Evolutionary conservation across 2,329 filamentous ascomycete species (phyloP).

Genomic region (Colletotrichum sp.): DNA sequence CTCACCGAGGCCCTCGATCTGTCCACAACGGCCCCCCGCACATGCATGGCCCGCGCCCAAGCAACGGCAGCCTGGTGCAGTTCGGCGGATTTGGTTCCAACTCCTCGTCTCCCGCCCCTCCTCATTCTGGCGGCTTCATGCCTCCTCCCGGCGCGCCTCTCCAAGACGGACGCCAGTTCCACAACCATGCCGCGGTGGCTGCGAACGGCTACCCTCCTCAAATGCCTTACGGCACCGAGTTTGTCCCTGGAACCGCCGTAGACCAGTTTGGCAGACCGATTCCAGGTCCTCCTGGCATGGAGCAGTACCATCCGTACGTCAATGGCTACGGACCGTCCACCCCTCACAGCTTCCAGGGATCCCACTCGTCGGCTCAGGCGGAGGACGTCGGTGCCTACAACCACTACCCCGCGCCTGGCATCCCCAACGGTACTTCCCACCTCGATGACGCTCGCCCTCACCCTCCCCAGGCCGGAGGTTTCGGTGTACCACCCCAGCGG

Average conservation of each 20-base stretch:
- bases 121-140: slow-evolving; percentile 51
- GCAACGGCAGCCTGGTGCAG: slow-evolving; percentile 56
- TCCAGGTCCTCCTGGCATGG: slow-evolving; percentile 34
- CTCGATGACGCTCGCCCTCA: slow-evolving; percentile 34
- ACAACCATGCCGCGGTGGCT: slow-evolving; percentile 24
- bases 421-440: slow-evolving; percentile 38
- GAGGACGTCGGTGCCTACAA: slow-evolving; percentile 48
- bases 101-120: slow-evolving; percentile 62
- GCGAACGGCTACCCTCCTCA: slow-evolving; percentile 43
- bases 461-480: not conserved
- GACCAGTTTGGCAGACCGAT: slow-evolving; percentile 43
- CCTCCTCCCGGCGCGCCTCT: slow-evolving; percentile 51
- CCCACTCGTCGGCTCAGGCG: slow-evolving; percentile 59
- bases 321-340: slow-evolving; percentile 58
- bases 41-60: slow-evolving; percentile 58
- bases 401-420: slow-evolving; percentile 43
- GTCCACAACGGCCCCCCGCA: slow-evolving; percentile 38
- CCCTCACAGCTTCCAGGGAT: slow-evolving; percentile 67
- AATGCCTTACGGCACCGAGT: slow-evolving; percentile 39
- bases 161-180: slow-evolving; percentile 36
- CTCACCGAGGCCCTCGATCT: slow-evolving; percentile 34
- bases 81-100: slow-evolving; percentile 63
- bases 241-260: slow-evolving; percentile 37
- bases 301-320: slow-evolving; percentile 35
- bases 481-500: slow-evolving; percentile 27